Evolutionary conservation across 129 eudicot genomes (phyloP), one percentile per base, ranked within the genome.

Genomic region (Dittrichia graveolens): DNA sequence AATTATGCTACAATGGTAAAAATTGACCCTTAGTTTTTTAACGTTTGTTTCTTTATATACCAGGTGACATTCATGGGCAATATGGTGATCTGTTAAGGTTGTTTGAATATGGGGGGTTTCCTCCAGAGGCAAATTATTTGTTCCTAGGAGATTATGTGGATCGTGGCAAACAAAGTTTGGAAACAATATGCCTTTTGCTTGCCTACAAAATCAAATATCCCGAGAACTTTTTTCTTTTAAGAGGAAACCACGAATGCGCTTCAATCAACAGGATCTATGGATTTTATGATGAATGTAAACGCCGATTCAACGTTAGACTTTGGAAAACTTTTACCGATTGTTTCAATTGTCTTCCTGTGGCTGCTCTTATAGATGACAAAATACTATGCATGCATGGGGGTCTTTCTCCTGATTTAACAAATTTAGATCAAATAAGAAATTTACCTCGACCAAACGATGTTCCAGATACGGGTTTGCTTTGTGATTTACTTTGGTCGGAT

Each of bases 41-140:
- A 18, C 39, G 52, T 8, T 70, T 42, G n/a, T 55, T 10, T 75
- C 59, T 47, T 45, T 78, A 8, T 5, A 58, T 34, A 45, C 39
- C 80, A 89, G 96, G 96, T 80, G 96, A 89, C 75, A 86, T 89
- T 78, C 96, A 89, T 77, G 96, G 96, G n/a, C 96, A 89, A 69
- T 89, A 89, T 65, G 79, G 89, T 64, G 96, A 89, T 73, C 85
- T 89, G 4, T 77, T 85, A 77, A 81, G 96, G 77, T 81, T 89
- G 54, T 89, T 89, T 59, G 96, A 89, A 65, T 89, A 86, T 55
- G 96, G 96, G 10, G 96, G 96, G 5, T 86, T 89, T 55, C 96
- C 96, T n/a, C 87, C 96, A 3, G 85, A 86, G 42, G 84, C 96
- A 63, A 86, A 89, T 52, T 89, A 89, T 67, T 72, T 89, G 53